These are phyloP conservation scores for Nicotiana obtusifolia DNA, from an alignment of 257 asterid genomes.

Conservation along the genomic window DNA sequence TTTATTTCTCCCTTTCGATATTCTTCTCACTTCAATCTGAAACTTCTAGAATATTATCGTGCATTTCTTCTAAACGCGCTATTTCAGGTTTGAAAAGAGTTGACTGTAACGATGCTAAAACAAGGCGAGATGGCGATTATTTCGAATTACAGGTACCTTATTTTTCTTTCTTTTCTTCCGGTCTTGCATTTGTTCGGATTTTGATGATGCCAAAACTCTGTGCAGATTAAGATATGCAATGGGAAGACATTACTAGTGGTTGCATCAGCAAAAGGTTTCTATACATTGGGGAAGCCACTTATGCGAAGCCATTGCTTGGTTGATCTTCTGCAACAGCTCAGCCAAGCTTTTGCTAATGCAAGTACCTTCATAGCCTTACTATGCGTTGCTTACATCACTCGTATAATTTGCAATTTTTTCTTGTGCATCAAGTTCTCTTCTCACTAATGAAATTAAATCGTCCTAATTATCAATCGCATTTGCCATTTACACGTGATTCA, in stretches of 20 bases:
- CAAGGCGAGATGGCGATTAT: slow-evolving; percentile 61
- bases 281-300: slow-evolving; percentile 69
- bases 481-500: neutral
- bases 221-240: slow-evolving; percentile 95
- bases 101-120: slow-evolving; percentile 45
- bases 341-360: slow-evolving; percentile 96
- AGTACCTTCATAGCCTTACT: slow-evolving; percentile 18
- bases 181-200: neutral
- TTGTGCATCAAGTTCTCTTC: neutral
- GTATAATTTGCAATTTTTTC: neutral
- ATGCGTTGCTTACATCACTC: neutral
- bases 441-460: neutral
- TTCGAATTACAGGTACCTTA: slow-evolving; percentile 78
- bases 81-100: slow-evolving; percentile 62
- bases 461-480: neutral
- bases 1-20: neutral
- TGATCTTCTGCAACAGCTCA: slow-evolving; percentile 98
- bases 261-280: slow-evolving; percentile 86
- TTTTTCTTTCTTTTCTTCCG: neutral
- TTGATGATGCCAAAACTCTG: neutral
- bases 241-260: slow-evolving; percentile 83
- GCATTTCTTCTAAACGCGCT: neutral
- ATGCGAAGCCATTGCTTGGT: slow-evolving; percentile 79
- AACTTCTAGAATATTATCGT: neutral
- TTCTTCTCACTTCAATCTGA: neutral